phyloP scores from a whole-genome alignment of 2,329 filamentous ascomycete species.

The Chaetoscypha palmicola region DNA sequence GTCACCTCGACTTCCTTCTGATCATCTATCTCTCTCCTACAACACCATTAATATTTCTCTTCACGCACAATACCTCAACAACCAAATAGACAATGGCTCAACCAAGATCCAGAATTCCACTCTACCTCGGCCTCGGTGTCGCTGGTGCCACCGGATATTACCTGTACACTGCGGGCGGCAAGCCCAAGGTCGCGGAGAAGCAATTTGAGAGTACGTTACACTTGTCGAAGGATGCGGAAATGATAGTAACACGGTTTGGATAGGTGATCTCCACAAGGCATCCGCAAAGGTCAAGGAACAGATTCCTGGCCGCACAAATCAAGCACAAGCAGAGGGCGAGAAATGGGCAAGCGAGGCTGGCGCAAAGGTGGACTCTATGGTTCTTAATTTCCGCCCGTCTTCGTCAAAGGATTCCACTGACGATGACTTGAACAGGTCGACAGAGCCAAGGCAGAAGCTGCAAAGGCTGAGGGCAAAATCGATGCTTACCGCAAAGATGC shows the following conservation, averaged over 20 bases:
- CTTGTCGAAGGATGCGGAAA: not conserved
- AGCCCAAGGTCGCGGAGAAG: conserved; percentile 76
- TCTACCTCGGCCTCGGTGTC: conserved; percentile 52
- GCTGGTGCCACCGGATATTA: conserved; percentile 77
- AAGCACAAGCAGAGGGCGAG: conserved; percentile 59
- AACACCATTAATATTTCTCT: not conserved
- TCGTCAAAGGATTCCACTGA: too few species aligned
- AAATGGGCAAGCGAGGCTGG: conserved; percentile 55
- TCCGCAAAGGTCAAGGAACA: conserved; percentile 60
- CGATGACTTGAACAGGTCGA: conserved; percentile 46
- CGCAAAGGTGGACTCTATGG: conserved; percentile 60
- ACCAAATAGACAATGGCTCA: conserved; percentile 27
- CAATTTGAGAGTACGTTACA: conserved; percentile 66
- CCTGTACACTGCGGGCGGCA: conserved; percentile 79
- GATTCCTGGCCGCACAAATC: conserved; percentile 53
- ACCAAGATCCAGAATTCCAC: conserved; percentile 33
- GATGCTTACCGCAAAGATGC: conserved; percentile 55
- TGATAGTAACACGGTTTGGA: conserved; percentile 8
- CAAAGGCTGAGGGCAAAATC: conserved; percentile 53
- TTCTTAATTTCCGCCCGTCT: conserved; percentile 44
- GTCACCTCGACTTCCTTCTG: not conserved
- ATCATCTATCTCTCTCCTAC: not conserved
- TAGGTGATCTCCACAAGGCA: conserved; percentile 70
- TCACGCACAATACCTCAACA: conserved; percentile 3
- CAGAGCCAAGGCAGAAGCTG: conserved; percentile 56